phyloP scores from a whole-genome alignment of 345 rosid genomes.

The Lumnitzera littorea region DNA sequence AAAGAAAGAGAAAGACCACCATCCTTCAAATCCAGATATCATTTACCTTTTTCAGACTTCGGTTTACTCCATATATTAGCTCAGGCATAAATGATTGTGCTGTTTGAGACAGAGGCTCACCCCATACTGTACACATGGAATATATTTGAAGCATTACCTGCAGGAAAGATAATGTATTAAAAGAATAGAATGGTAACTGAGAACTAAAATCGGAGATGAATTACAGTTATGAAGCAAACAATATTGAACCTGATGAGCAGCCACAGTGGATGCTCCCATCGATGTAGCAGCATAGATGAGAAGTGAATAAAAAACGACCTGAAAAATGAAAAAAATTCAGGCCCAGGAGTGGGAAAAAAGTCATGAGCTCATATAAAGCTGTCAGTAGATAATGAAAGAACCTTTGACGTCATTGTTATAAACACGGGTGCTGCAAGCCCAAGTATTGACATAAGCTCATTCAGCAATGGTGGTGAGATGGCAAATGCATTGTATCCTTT shows the following conservation, averaged over 20 bases:
- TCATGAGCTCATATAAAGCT: neutral
- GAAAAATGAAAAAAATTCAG: neutral
- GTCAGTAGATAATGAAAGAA: slow-evolving; percentile 2
- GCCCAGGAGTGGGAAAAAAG: neutral
- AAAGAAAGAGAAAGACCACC: neutral
- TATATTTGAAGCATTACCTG: slow-evolving; percentile 30
- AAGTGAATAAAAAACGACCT: slow-evolving; percentile 41
- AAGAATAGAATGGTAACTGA: neutral
- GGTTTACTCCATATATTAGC: slow-evolving; percentile 32
- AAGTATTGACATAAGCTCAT: slow-evolving; percentile 48
- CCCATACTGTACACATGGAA: slow-evolving; percentile 35
- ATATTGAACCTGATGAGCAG: slow-evolving; percentile 41
- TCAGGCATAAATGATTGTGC: slow-evolving; percentile 59
- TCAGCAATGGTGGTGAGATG: slow-evolving; percentile 50
- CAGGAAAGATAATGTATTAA: neutral
- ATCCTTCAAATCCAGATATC: neutral
- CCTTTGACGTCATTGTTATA: slow-evolving; percentile 72
- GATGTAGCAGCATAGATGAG: slow-evolving; percentile 35
- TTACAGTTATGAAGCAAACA: neutral
- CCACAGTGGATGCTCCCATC: slow-evolving; percentile 33
- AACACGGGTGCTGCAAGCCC: slow-evolving; percentile 78
- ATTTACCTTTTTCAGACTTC: slow-evolving; percentile 34
- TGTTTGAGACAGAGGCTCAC: slow-evolving; percentile 55
- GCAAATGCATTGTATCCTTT: slow-evolving; percentile 62
- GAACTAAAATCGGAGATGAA: slow-evolving; percentile 1